These are phyloP conservation scores for Earliella scabrosa DNA, from an alignment of 1,284 basidiomycete species.

Conservation along the genomic window DNA sequence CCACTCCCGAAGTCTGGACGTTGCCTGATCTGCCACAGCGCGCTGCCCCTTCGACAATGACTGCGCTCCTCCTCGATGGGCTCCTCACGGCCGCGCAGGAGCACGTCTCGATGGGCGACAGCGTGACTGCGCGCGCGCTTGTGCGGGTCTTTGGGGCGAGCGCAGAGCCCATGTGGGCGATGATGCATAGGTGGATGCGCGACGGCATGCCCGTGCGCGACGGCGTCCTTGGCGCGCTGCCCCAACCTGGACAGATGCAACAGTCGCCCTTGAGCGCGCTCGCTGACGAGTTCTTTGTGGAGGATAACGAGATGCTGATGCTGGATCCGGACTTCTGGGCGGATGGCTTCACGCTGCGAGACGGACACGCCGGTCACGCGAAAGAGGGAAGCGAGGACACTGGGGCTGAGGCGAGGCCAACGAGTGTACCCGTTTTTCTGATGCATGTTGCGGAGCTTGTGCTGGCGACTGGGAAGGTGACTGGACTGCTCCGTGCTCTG, in stretches of 20 bases:
- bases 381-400: constrained; percentile 22
- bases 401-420: constrained; percentile 24
- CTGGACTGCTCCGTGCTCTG: constrained; percentile 68
- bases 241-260: constrained; percentile 1
- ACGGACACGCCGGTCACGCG: constrained; percentile 39
- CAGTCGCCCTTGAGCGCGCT: constrained; percentile 34
- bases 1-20: constrained; percentile 42
- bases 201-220: constrained; percentile 70
- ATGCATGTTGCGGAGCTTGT: constrained; percentile 59
- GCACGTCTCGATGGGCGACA: constrained; percentile 59
- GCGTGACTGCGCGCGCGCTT: constrained; percentile 54
- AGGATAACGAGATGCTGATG: constrained; percentile 65
- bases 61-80: constrained; percentile 63
- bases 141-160: constrained; percentile 64
- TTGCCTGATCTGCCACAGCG: constrained; percentile 45
- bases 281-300: constrained; percentile 84
- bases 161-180: constrained; percentile 74
- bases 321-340: constrained; percentile 83
- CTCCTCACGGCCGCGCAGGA: constrained; percentile 60
- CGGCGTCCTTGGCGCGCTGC: constrained; percentile 4
- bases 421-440: constrained; percentile 63
- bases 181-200: constrained; percentile 75
- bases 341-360: constrained; percentile 67
- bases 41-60: constrained; percentile 51
- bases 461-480: constrained; percentile 78